Conservation (phyloP, 371 early-diverging fungal genomes). For the Massospora cicadina region DNA sequence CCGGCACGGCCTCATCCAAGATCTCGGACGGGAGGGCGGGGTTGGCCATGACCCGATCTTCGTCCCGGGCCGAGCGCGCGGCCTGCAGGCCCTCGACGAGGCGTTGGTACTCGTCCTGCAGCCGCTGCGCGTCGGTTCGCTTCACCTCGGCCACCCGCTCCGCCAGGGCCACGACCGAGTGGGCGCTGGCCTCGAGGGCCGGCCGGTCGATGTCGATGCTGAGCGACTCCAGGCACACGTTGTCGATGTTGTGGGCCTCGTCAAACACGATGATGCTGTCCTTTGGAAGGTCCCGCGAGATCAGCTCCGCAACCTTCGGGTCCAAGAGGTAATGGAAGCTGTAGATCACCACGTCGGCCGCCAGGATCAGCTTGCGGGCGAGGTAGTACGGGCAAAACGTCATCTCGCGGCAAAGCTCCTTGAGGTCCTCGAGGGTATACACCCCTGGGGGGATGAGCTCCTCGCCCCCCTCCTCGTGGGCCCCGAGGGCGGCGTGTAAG, state of each 20-base stretch:
- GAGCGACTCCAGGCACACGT: conserved; percentile 96
- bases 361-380: conserved; percentile 61
- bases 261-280: conserved; percentile 98
- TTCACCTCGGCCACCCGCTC: conserved; percentile 69
- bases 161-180: conserved; percentile 49
- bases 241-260: conserved; percentile 99
- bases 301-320: conserved; percentile 95
- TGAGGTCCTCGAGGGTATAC: conserved; percentile 90
- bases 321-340: conserved; percentile 99
- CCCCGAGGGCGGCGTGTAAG: background rate
- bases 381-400: conserved; percentile 93
- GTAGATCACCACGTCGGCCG: conserved; percentile 96
- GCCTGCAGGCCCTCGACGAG: conserved; percentile 74
- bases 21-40: conserved; percentile 88
- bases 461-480: conserved; percentile 23
- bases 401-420: conserved; percentile 50
- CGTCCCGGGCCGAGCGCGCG: conserved; percentile 45
- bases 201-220: conserved; percentile 86
- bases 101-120: conserved; percentile 71
- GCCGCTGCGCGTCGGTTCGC: conserved; percentile 62
- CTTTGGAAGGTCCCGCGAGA: conserved; percentile 83
- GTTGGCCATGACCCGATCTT: conserved; percentile 56
- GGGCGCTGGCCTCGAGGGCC: conserved; percentile 75
- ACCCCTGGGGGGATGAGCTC: conserved; percentile 72
- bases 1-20: conserved; percentile 88